phyloP scores from a whole-genome alignment of 768 basidiomycete genomes.

The Zangia roseola region DNA sequence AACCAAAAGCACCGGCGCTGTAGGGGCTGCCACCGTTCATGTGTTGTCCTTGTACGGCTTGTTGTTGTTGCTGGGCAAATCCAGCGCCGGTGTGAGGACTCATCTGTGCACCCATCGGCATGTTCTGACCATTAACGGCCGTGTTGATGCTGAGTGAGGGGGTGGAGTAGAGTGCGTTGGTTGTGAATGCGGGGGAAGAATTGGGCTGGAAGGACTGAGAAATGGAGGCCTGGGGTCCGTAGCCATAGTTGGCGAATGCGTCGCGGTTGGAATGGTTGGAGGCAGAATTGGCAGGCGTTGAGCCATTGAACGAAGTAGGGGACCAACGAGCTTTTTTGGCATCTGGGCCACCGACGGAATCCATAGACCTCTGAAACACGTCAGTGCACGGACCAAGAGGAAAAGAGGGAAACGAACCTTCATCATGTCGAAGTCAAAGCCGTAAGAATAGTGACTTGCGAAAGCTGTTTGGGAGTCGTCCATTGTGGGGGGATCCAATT shows the following conservation, averaged over 20 bases:
- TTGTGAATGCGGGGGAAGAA: slow-evolving; percentile 48
- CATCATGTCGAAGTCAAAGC: slow-evolving; percentile 90
- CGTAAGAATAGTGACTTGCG: slow-evolving; percentile 69
- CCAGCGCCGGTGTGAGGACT: slow-evolving; percentile 66
- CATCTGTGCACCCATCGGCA: slow-evolving; percentile 53
- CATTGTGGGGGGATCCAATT: slow-evolving; percentile 42
- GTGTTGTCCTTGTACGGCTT: slow-evolving; percentile 35
- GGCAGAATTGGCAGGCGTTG: slow-evolving; percentile 34
- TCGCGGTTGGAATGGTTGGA: slow-evolving; percentile 49
- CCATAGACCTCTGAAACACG: slow-evolving; percentile 73
- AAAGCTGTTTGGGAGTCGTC: slow-evolving; percentile 75
- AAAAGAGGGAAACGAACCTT: slow-evolving; percentile 50
- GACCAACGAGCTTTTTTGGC: slow-evolving; percentile 92
- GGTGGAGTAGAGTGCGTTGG: slow-evolving; percentile 70
- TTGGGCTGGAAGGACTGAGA: slow-evolving; percentile 50
- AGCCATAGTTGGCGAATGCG: slow-evolving; percentile 85
- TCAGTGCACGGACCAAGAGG: slow-evolving; percentile 5
- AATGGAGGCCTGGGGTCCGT: slow-evolving; percentile 71
- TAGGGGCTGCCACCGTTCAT: slow-evolving; percentile 53
- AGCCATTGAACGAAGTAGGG: slow-evolving; percentile 50
- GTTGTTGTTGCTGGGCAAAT: slow-evolving; percentile 46
- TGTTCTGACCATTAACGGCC: slow-evolving; percentile 41
- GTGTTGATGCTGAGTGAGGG: slow-evolving; percentile 71
- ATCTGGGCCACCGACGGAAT: slow-evolving; percentile 76
- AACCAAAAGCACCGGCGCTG: slow-evolving; percentile 51